Conservation (phyloP, 805 yeast genomes). For the Kodamaea leandrae region DNA sequence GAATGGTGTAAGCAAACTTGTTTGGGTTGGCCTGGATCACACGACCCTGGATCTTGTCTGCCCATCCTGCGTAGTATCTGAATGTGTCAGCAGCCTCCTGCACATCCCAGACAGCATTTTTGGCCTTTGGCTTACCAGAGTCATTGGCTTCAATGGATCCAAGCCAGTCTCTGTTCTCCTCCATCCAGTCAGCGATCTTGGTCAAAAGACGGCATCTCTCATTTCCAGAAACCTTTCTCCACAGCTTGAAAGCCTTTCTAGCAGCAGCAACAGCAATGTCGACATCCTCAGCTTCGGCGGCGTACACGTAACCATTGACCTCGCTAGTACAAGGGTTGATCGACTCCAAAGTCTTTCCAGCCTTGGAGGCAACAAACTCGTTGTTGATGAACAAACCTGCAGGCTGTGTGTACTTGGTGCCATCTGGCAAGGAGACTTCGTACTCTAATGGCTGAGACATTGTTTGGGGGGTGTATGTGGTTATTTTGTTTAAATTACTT, state of each 20-base stretch:
- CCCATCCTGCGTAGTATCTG: slow-evolving; percentile 61
- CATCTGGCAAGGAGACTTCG: slow-evolving; percentile 48
- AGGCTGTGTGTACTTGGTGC: slow-evolving; percentile 51
- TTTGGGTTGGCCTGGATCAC: slow-evolving; percentile 42
- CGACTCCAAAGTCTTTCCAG: slow-evolving; percentile 39
- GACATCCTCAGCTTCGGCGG: slow-evolving; percentile 42
- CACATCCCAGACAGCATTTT: slow-evolving; percentile 50
- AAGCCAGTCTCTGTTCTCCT: slow-evolving; percentile 31
- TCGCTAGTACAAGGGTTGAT: slow-evolving; percentile 45
- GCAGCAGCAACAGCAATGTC: slow-evolving; percentile 42
- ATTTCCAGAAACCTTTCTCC: slow-evolving; percentile 47
- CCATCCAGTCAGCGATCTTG: slow-evolving; percentile 38
- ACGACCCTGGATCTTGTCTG: slow-evolving; percentile 53
- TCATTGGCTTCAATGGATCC: slow-evolving; percentile 46
- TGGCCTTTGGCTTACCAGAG: slow-evolving; percentile 45
- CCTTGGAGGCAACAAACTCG: slow-evolving; percentile 42
- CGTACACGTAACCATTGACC: slow-evolving; percentile 40
- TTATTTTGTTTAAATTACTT: too few relatives aligned
- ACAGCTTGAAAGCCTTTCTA: slow-evolving; percentile 37
- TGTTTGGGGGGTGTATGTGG: neutral
- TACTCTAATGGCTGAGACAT: slow-evolving; percentile 39
- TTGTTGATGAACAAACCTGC: slow-evolving; percentile 62
- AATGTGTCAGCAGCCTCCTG: slow-evolving; percentile 44
- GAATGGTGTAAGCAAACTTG: slow-evolving; percentile 63
- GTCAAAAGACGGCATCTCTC: slow-evolving; percentile 38